phyloP scores from a whole-genome alignment of 495 filamentous ascomycete genomes.

The Daldinia grandis region DNA sequence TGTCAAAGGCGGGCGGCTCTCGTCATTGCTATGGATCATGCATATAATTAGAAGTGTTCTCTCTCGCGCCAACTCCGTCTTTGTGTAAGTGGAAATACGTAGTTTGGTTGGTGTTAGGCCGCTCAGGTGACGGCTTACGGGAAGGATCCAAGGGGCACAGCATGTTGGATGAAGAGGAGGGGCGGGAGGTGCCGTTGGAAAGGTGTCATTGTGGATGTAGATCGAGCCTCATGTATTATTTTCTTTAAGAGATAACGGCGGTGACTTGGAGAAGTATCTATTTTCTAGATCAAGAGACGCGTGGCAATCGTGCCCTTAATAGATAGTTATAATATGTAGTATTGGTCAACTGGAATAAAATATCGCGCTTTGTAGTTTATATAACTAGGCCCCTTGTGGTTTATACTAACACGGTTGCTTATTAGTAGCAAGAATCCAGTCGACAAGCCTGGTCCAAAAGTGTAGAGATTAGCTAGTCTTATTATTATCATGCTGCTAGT shows the following conservation, averaged over 20 bases:
- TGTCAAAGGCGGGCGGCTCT: slow-evolving; percentile 8
- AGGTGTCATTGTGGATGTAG: slow-evolving; percentile 29
- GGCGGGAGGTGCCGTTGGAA: slow-evolving; percentile 31
- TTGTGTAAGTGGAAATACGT: slow-evolving; percentile 9
- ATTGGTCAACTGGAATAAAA: not conserved
- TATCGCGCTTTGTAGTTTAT: not conserved
- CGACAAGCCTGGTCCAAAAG: not conserved
- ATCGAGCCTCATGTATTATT: slow-evolving; percentile 33
- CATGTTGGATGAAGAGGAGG: slow-evolving; percentile 21
- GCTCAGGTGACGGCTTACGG: slow-evolving; percentile 28
- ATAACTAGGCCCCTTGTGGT: not conserved
- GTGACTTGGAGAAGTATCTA: not conserved
- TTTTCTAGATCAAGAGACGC: not conserved
- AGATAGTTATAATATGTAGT: not conserved
- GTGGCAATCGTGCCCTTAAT: not conserved
- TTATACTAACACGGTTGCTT: not conserved
- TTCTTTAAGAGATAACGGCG: not conserved
- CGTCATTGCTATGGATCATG: not conserved
- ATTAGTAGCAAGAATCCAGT: not conserved
- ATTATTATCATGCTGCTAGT: not conserved
- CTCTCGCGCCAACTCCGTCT: not conserved
- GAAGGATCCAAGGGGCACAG: slow-evolving; percentile 35
- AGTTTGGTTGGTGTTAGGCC: slow-evolving; percentile 11
- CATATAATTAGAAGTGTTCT: not conserved
- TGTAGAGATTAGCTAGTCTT: slow-evolving; percentile 4